phyloP scores from a whole-genome alignment of 805 yeast species.

The Candida endomychidarum region DNA sequence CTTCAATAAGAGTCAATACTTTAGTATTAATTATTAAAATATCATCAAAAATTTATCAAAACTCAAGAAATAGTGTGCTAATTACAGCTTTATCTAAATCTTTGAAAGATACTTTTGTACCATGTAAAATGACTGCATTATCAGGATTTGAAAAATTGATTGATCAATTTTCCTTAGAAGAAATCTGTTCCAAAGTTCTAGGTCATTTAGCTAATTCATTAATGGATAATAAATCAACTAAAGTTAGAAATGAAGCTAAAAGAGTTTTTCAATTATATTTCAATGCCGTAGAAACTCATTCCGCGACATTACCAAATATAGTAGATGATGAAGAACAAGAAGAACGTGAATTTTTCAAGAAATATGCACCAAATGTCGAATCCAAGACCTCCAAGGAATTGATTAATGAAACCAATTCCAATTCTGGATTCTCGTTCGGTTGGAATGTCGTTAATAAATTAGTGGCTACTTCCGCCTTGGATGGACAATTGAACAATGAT shows the following conservation, averaged over 20 bases:
- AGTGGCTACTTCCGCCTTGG: conserved; percentile 28
- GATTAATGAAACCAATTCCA: conserved; percentile 10
- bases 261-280: conserved; percentile 61
- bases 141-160: conserved; percentile 66
- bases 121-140: conserved; percentile 73
- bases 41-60: conserved; percentile 54
- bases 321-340: conserved; percentile 41
- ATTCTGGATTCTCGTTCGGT: conserved; percentile 25
- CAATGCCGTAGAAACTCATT: conserved; percentile 38
- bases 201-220: conserved; percentile 85
- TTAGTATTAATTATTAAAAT: conserved; percentile 67
- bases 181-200: conserved; percentile 75
- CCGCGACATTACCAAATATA: conserved; percentile 30
- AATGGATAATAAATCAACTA: conserved; percentile 63
- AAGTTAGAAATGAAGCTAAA: conserved; percentile 73
- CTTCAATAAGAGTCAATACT: conserved; percentile 77
- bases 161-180: conserved; percentile 67
- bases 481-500: conserved; percentile 37
- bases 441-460: conserved; percentile 40
- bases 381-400: conserved; percentile 10
- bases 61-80: conserved; percentile 67
- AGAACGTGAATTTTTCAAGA: conserved; percentile 37
- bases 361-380: conserved; percentile 20
- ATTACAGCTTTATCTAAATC: conserved; percentile 87
- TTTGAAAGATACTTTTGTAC: conserved; percentile 73